Evolutionary conservation across 306 rosid species (phyloP), one percentile per base, ranked within the genome.

Genomic region (Parietaria judaica): DNA sequence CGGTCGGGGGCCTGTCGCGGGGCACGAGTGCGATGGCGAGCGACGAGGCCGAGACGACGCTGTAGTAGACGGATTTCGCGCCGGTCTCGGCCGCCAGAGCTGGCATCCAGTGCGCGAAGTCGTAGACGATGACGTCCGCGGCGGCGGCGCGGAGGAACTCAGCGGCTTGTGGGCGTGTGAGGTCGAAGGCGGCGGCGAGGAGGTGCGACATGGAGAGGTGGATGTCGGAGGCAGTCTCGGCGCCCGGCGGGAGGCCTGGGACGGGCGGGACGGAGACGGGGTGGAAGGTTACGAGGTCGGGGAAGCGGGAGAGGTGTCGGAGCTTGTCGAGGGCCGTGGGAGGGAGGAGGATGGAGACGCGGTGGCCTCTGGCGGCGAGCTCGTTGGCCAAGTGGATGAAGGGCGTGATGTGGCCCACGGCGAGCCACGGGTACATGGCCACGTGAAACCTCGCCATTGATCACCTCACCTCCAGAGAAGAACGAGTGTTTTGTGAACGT

Each of bases 341-440:
- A 5, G 94, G 88, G 0, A 69, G n/a, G 3, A 85, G 13, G 51
- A 65, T 39, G 0, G 79, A 16, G 64, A 78, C 56, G 47, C 1
- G 36, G 36, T 80, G 83, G 62, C 81, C 82, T 51, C 72, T 73
- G 17, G 69, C 51, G 34, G 88, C 92, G 12, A 85, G 84, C 60
- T 81, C 80, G 86, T 87, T 87, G 48, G 86, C 75, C 38, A 79
- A 8, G 16, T 77, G 95, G 58, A 81, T 82, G 72, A 48, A 84
- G 8, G 88, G 58, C 45, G 77, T 73, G 1, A 80, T 71, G 54
- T 87, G 91, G 59, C 95, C 95, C 36, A 78, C 34, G 48, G 95
- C 91, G 76, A 84, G 77, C 88, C 88, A 84, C 58, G 86, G 84
- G 60, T 59, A 81, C 88, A 81, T 79, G 36, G 76, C 78, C 38